Conservation (phyloP, 2,329 filamentous ascomycete species). For the Coniochaeta sp. region DNA sequence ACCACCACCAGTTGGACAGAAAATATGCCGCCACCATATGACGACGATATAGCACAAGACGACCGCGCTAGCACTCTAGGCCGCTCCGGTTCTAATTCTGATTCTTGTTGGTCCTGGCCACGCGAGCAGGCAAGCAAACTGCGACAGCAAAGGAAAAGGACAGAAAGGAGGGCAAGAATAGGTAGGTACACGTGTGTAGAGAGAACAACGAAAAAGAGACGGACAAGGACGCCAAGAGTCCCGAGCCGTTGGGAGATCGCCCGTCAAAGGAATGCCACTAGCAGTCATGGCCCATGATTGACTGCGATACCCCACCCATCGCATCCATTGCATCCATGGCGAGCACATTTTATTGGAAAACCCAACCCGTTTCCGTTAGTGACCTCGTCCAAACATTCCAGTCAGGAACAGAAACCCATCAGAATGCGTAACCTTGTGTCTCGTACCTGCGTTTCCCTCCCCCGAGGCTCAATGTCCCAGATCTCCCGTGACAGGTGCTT, state of each 20-base stretch:
- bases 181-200: too few relatives aligned
- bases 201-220: background rate
- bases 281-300: background rate
- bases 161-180: too few relatives aligned
- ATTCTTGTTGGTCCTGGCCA: background rate
- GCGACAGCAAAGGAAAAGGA: background rate
- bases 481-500: background rate
- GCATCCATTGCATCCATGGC: too few relatives aligned
- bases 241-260: background rate
- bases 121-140: background rate
- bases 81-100: background rate
- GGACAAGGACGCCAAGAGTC: background rate
- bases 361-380: background rate
- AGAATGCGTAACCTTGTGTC: background rate
- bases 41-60: background rate
- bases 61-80: background rate
- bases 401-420: background rate
- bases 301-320: too few relatives aligned
- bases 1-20: too few relatives aligned
- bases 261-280: conserved; percentile 3
- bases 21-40: background rate
- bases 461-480: background rate
- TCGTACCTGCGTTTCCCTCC: conserved; percentile 1
- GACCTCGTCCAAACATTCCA: background rate
- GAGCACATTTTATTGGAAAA: conserved; percentile 1